Conservation (phyloP, 208 protist species). For the Angomonas deanei region DNA sequence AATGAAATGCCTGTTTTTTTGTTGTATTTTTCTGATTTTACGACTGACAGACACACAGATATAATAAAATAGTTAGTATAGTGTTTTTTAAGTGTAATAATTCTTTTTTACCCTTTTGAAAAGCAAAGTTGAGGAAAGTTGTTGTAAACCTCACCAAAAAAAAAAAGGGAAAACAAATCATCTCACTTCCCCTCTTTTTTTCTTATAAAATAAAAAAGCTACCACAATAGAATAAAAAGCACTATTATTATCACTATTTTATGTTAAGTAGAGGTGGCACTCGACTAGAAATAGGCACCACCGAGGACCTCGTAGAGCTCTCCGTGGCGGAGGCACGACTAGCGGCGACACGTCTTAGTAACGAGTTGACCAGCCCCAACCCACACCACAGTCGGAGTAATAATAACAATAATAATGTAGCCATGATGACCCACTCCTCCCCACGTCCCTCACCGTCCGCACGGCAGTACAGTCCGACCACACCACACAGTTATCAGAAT, state of each 20-base stretch:
- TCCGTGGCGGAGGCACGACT: neutral
- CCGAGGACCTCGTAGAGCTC: conserved; percentile 2
- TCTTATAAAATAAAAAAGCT: neutral
- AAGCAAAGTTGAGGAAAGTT: no score
- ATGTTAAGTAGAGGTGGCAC: conserved; percentile 1
- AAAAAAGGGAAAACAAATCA: no score
- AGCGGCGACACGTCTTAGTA: neutral
- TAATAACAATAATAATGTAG: conserved; percentile 1
- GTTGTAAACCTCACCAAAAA: no score
- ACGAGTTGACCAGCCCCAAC: neutral
- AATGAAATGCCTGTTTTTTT: neutral
- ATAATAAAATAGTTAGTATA: no score
- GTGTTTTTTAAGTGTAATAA: no score
- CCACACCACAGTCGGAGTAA: neutral
- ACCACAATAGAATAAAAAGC: neutral
- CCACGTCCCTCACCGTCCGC: neutral
- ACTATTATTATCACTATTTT: neutral
- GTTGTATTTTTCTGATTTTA: neutral
- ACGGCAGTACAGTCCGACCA: no score
- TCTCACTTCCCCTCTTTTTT: neutral
- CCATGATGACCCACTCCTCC: neutral
- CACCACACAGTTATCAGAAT: neutral
- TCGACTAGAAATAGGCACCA: neutral
- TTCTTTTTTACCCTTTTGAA: no score
- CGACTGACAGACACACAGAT: no score